Base-by-base conservation (phyloP, 441 rosid genomes). In the Aquilaria agallochum region DNA sequence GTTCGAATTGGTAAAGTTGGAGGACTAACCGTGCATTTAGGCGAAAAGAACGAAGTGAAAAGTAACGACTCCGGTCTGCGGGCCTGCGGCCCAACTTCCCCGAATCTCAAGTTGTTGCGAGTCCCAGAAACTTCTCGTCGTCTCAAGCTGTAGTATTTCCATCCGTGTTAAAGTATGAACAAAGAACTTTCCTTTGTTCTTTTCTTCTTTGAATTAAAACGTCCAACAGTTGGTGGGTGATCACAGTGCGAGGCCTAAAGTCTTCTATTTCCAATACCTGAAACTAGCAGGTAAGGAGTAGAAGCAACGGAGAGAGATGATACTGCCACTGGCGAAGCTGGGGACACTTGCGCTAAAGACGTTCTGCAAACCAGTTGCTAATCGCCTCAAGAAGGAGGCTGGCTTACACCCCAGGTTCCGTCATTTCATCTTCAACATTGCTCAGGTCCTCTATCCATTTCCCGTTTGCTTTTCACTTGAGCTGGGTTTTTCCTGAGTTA, bases 261-360 rank as follows among this genome's bases (percentile, higher is more conserved):
- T 36, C 42, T 36, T 13, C 5, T 2, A 42, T 1, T 11, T 40
- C 32, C 11, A 1, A 12, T 0, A n/a, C 47, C 10, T 4, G 56
- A 36, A 6, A 60, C 11, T 14, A 12, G 48, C 20, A 47, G 5
- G 2, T 0, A 27, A 8, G 44, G 31, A 34, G 6, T 6, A 34
- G 40, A 6, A 34, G 40, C 45, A 40, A 2, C 45, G 9, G 33
- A 31, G 13, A 14, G 66, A 59, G 50, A 88, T 88, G 94, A 74
- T 83, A 4, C 52, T 88, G 3, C 97, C 94, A 33, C 45, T 82
- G 9, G 70, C 80, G 64, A 93, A 93, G 75, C 78, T 93, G 5
- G 96, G 97, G 45, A 78, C 92, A 30, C 80, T 90, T 44, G 95
- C 86, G 20, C 67, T 93, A 11, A 89, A 75, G 70, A 93, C 97